A percentile compares a stretch with the other conserved stretches of the same genome.
These are phyloP conservation scores for Meira nashicola DNA, from an alignment of 1,284 basidiomycete species.

Conservation along the genomic window DNA sequence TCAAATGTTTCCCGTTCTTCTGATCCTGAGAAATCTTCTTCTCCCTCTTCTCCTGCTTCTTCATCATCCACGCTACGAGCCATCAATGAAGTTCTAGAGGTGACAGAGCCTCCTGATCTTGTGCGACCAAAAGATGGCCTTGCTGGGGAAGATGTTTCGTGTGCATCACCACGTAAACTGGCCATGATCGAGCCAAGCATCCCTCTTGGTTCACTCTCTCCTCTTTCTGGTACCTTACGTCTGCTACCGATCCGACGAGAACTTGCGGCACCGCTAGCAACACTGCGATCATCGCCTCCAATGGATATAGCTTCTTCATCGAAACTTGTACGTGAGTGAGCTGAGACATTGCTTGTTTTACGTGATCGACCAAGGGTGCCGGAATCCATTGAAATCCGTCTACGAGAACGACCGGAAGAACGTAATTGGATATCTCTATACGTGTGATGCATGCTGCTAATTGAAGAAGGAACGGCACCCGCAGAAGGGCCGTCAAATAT, in stretches of 20 bases:
- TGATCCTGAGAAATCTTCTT: conserved; percentile 15
- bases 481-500: conserved; percentile 50
- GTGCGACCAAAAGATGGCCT: conserved; percentile 29
- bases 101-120: conserved; percentile 23
- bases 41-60: conserved; percentile 21
- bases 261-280: conserved; percentile 25
- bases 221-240: conserved; percentile 20
- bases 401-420: conserved; percentile 33
- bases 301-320: conserved; percentile 16
- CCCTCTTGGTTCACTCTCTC: conserved; percentile 25
- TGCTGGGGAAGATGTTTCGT: conserved; percentile 6
- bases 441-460: conserved; percentile 33
- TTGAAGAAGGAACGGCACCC: conserved; percentile 46
- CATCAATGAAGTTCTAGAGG: conserved; percentile 17
- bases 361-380: conserved; percentile 26
- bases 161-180: conserved; percentile 32
- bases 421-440: conserved; percentile 34
- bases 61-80: conserved; percentile 22
- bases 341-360: conserved; percentile 27
- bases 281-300: conserved; percentile 20
- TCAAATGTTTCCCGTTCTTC: conserved; percentile 18
- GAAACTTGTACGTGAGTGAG: conserved; percentile 20
- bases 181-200: conserved; percentile 47
- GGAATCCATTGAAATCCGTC: conserved; percentile 42
- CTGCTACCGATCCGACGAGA: conserved; percentile 29